Evolutionary conservation across 2,329 filamentous ascomycete genomes (phyloP).

Genomic region (Scorias spongiosa): DNA sequence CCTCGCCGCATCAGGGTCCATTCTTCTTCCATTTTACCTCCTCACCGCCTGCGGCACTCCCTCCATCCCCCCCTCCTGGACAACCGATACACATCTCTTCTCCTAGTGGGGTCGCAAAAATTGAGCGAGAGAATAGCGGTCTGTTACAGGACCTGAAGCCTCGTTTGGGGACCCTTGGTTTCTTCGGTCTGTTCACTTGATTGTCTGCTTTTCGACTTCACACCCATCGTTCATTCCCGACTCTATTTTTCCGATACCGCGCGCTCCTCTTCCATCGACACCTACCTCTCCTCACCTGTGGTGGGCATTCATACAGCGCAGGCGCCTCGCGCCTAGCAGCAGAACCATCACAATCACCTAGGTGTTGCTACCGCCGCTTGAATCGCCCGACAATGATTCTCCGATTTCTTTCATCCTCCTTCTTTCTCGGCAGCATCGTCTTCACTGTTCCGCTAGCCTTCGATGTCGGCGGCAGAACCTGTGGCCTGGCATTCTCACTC

Average conservation of each 20-base stretch:
- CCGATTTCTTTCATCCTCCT: conserved; percentile 33
- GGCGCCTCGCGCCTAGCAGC: conserved; percentile 1
- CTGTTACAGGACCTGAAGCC: too few species aligned
- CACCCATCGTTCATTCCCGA: not conserved
- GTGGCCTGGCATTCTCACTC: conserved; percentile 85
- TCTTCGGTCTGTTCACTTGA: too few species aligned
- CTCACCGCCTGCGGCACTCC: too few species aligned
- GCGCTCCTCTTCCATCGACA: not conserved
- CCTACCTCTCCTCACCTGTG: not conserved
- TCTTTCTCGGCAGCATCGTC: conserved; percentile 80
- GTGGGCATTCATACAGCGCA: not conserved
- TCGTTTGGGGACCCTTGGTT: too few species aligned
- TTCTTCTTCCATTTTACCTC: too few species aligned
- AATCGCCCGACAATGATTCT: conserved; percentile 23
- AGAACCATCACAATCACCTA: not conserved
- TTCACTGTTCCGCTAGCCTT: conserved; percentile 94
- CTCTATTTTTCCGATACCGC: not conserved
- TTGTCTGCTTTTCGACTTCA: too few species aligned
- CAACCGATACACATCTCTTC: too few species aligned
- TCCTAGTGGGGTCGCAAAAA: too few species aligned
- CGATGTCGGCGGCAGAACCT: conserved; percentile 90
- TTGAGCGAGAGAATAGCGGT: too few species aligned
- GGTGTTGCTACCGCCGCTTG: not conserved
- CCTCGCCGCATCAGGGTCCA: too few species aligned
- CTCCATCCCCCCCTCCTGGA: too few species aligned